Evolutionary conservation across 2,329 filamentous ascomycete species (phyloP).

Genomic region (Clonostachys rhizophaga): DNA sequence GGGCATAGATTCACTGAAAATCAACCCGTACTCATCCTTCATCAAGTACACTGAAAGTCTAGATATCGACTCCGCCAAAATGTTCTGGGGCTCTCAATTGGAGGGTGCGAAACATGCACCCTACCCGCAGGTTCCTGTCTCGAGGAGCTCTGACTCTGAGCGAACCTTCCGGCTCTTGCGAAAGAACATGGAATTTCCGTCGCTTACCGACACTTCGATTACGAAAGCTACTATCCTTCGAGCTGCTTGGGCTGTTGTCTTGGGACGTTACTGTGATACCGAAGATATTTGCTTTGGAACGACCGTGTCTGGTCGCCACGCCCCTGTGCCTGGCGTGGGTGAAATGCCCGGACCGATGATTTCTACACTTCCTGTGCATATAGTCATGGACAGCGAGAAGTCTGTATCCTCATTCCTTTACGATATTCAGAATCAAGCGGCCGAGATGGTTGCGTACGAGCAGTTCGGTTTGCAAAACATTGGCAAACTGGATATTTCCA

Average conservation of each 20-base stretch:
- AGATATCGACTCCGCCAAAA: slow-evolving; percentile 1
- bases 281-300: slow-evolving; percentile 18
- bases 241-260: slow-evolving; percentile 1
- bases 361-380: slow-evolving; percentile 6
- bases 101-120: slow-evolving; percentile 3
- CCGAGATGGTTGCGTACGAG: slow-evolving; percentile 6
- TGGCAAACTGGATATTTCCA: slow-evolving; percentile 2
- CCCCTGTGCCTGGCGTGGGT: slow-evolving; percentile 4
- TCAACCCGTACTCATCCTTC: slow-evolving; percentile 27
- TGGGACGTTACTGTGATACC: slow-evolving; percentile 19
- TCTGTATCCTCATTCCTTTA: slow-evolving; percentile 5
- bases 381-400: slow-evolving; percentile 1
- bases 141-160: no score
- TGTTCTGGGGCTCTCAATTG: neutral
- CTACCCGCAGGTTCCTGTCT: slow-evolving; percentile 1
- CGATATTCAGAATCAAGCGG: slow-evolving; percentile 3
- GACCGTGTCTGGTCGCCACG: slow-evolving; percentile 10
- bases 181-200: neutral
- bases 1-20: neutral
- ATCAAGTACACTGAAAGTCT: slow-evolving; percentile 32
- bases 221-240: slow-evolving; percentile 8
- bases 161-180: neutral
- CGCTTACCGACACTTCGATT: neutral
- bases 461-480: slow-evolving; percentile 12
- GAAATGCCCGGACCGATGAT: slow-evolving; percentile 8